Evolutionary conservation across 495 filamentous ascomycete genomes (phyloP), one percentile per base, ranked within the genome.

Genomic region (Neurospora sp.): DNA sequence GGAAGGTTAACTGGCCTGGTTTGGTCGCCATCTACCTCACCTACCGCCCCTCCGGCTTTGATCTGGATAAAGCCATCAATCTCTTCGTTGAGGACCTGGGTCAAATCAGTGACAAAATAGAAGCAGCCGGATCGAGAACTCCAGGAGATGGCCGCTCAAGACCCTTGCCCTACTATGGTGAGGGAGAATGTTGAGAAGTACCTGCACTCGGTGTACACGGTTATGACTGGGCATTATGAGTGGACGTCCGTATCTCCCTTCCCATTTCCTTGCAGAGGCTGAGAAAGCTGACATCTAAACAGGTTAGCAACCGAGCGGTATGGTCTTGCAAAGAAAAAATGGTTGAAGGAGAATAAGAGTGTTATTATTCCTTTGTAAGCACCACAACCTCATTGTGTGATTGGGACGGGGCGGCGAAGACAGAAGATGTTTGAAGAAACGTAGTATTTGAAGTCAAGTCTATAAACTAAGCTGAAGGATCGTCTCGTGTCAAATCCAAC

Each of bases 1-100:
- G 73, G 73, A 74, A 68, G 71, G 78, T 72, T 10, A 20, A 42
- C 75, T 74, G 18, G 70, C 75, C 42, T 72, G 76, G 12, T 72
- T 38, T 73, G 22, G 39, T 76, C 3, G 73, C 73, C 27, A 27
- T 27, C 27, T 27, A 27, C 2, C 27, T 27, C 27, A 2, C 27
- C 27, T 27, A 27, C 27, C 27, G 27, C 27, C 2, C 27, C 27
- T 27, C 27, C 2, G 27, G 2, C 2, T 27, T 27, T 2, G 27
- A 27, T 42, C 22, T 76, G 2, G 70, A 76, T 1, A 39, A 46
- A 4, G 61, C 69, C 18, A 69, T 76, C 7, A 69, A 4, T 7
- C 31, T 69, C n/a, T 12, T 73, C 6, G 10, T 76, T 11, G 71
- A 76, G 4, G 71, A 53, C 1, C 18, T 73, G 5, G 27, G 42